These are phyloP conservation scores for Mucor velutinosus DNA, from an alignment of 371 early-diverging fungal genomes.

Conservation along the genomic window DNA sequence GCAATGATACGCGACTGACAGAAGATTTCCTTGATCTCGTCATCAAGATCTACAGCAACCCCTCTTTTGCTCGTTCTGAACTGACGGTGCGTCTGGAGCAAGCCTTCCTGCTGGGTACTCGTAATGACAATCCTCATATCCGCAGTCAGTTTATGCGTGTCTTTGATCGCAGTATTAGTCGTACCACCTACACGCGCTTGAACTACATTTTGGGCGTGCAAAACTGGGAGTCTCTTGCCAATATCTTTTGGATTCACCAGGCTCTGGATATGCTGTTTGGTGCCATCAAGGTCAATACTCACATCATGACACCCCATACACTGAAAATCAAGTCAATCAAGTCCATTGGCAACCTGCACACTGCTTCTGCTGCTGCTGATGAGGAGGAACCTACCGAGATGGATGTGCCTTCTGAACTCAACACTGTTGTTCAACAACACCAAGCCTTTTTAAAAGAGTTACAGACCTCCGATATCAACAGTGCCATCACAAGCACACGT, in stretches of 20 bases:
- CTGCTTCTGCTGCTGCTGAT: not conserved
- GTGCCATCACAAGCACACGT: slow-evolving; percentile 58
- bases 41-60: slow-evolving; percentile 81
- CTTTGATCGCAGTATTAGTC: slow-evolving; percentile 79
- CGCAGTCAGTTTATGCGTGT: slow-evolving; percentile 80
- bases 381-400: not conserved
- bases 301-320: slow-evolving; percentile 43
- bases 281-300: slow-evolving; percentile 49
- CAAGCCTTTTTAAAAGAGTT: slow-evolving; percentile 63
- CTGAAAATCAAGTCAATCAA: slow-evolving; percentile 57
- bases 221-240: slow-evolving; percentile 91
- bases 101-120: slow-evolving; percentile 91
- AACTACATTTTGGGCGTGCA: slow-evolving; percentile 92
- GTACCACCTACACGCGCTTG: slow-evolving; percentile 70
- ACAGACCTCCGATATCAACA: slow-evolving; percentile 52
- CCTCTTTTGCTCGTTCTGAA: slow-evolving; percentile 83
- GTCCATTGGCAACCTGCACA: slow-evolving; percentile 29
- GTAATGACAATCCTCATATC: slow-evolving; percentile 73
- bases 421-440: slow-evolving; percentile 47
- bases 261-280: slow-evolving; percentile 87
- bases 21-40: slow-evolving; percentile 88
- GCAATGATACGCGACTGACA: slow-evolving; percentile 66
- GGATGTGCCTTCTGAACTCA: slow-evolving; percentile 29
- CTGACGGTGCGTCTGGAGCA: slow-evolving; percentile 91
- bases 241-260: slow-evolving; percentile 92